phyloP scores from a whole-genome alignment of 108 stramenopile species.

The Fistulifera pelliculosa region DNA sequence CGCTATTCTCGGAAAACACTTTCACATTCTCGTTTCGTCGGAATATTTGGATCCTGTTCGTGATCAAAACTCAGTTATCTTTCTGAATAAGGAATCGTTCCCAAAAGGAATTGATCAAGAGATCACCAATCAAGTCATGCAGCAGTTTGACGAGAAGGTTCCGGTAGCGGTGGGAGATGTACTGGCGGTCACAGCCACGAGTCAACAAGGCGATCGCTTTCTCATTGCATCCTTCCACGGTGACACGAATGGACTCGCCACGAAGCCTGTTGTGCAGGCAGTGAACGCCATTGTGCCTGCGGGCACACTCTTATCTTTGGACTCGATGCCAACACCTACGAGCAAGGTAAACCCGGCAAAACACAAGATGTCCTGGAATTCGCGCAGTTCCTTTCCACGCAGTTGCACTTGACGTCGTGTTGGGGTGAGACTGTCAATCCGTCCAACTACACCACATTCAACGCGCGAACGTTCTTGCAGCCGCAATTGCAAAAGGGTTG shows the following conservation, averaged over 20 bases:
- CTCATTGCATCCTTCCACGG: constrained; percentile 82
- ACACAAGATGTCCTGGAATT: constrained; percentile 72
- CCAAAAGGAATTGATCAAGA: constrained; percentile 40
- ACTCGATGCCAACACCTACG: constrained; percentile 86
- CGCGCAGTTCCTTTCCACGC: constrained; percentile 35
- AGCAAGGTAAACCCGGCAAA: constrained; percentile 56
- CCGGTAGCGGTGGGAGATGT: constrained; percentile 83
- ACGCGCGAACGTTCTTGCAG: constrained; percentile 69
- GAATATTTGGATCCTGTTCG: constrained; percentile 44
- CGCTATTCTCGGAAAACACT: constrained; percentile 33
- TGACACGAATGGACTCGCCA: constrained; percentile 86
- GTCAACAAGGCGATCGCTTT: constrained; percentile 28
- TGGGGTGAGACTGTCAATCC: constrained; percentile 70
- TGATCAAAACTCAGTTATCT: constrained; percentile 84
- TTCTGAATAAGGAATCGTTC: constrained; percentile 51
- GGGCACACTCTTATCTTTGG: constrained; percentile 69
- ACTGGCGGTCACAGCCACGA: constrained; percentile 42
- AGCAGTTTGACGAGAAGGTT: constrained; percentile 41
- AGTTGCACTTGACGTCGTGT: constrained; percentile 45
- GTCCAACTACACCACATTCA: constrained; percentile 61
- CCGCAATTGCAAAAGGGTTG: constrained; percentile 89
- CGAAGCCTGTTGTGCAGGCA: constrained; percentile 67
- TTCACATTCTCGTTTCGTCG: constrained; percentile 43
- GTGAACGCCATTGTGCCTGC: constrained; percentile 31
- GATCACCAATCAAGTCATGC: constrained; percentile 44